Evolutionary conservation across 805 yeast species (phyloP), one percentile per base, ranked within the genome.

Genomic region (Nakazawaea wickerhamii): DNA sequence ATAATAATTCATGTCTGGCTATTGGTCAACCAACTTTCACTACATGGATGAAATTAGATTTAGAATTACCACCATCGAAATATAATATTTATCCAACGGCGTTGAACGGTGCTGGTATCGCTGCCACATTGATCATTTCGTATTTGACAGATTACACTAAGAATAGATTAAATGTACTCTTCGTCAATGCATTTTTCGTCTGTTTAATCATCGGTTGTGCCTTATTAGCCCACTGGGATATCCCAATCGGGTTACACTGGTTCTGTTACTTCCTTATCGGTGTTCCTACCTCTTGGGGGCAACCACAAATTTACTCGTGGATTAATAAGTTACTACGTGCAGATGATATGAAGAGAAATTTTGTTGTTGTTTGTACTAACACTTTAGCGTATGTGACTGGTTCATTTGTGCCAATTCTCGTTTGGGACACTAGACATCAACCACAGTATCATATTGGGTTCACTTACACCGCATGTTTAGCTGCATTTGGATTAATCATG

Each of bases 281-380:
- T 3, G 54, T 70, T 11, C 77, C 79, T 8, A 59, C 71, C 0
- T 53, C 71, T 3, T 68, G 68, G 69, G 81, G 79, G 1, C 81
- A 73, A 57, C 80, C 81, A 3, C 65, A 71, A 48, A 71, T 75
- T 11, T 76, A 69, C 46, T 63, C 78, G 3, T 77, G 82, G 83
- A 67, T 75, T 30, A 77, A 77, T 51, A 59, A 75, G 28, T 50
- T 68, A 21, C 52, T 77, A 15, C 61, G 63, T 21, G 54, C 61
- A 6, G 70, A 71, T 45, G 76, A 71, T 51, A 55, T 63, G 67
- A 60, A 64, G 54, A 52, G 65, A 58, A 53, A 57, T 41, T 47
- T 55, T 18, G 60, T 65, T 6, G 67, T 70, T 15, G 71, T 63
- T 8, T 45, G 57, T 9, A 70, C 73, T 22, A 69, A 71, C 48